Conservation (phyloP, 352 stramenopile genomes). For the Globisporangium nodosum region DNA sequence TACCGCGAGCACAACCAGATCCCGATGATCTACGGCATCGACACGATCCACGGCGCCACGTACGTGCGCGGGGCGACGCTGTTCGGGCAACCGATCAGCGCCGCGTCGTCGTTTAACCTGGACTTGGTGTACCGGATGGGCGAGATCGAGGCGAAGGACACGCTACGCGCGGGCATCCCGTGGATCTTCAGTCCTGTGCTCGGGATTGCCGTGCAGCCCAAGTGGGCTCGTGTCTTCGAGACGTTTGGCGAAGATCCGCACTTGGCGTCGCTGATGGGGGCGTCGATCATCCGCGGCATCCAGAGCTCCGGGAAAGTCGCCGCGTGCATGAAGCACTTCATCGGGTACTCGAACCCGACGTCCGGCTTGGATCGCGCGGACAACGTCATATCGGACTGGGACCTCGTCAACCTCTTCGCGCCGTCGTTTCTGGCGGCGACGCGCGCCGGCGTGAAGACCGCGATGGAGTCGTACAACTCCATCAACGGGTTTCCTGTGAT, state of each 20-base stretch:
- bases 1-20: conserved; percentile 46
- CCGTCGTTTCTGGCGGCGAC: conserved; percentile 70
- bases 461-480: conserved; percentile 91
- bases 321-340: conserved; percentile 89
- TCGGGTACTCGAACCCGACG: conserved; percentile 71
- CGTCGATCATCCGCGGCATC: conserved; percentile 71
- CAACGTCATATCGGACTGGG: conserved; percentile 59
- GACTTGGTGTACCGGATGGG: conserved; percentile 68
- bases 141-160: conserved; percentile 79
- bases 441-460: conserved; percentile 65
- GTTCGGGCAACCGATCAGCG: conserved; percentile 84
- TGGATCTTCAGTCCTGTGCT: conserved; percentile 92
- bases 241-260: conserved; percentile 92
- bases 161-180: conserved; percentile 76
- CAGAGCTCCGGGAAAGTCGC: conserved; percentile 59
- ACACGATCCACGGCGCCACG: conserved; percentile 89
- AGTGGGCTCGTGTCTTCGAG: conserved; percentile 90
- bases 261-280: conserved; percentile 64
- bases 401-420: conserved; percentile 70
- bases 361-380: conserved; percentile 68
- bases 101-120: conserved; percentile 86
- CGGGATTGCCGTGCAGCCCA: conserved; percentile 69
- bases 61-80: conserved; percentile 83
- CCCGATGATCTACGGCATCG: conserved; percentile 84
- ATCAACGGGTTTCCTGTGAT: conserved; percentile 86